Evolutionary conservation across 2,329 filamentous ascomycete genomes (phyloP), one percentile per base, ranked within the genome.

Genomic region (Aureobasidium sp.): DNA sequence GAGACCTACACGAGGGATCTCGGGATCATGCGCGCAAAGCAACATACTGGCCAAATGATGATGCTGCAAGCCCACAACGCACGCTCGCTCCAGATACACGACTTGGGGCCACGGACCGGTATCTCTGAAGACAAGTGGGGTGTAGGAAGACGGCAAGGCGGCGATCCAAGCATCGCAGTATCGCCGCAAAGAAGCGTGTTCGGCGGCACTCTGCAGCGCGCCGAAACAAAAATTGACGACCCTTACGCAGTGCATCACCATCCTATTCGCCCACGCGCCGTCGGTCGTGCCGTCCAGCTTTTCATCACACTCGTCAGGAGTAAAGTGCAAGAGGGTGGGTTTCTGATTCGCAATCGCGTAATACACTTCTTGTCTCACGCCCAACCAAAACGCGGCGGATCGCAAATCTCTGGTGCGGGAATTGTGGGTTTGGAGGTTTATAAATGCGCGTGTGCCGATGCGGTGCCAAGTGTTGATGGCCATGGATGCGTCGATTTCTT

Each of bases 221-320:
- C 74, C 73, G 58, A 83, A 84, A 62, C 81, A 85, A 59, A 77
- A 83, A 56, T 82, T 79, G 14, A 85, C 66, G 1, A 84, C 78
- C 56, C 83, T 79, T n/a, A 80, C 80, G 51, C 80, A 80, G 59
- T 81, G 77, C 3, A 81, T 74, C 0, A 85, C 74, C 14, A 81
- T 78, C 14, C 80, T 73, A 62, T 84, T 83, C 2, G 80, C 76
- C 79, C 79, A 83, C 0, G 71, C 71, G 55, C 74, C 75, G 56
- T 82, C 79, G 38, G 74, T 73, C 0, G 72, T 70, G 0, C 71
- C 66, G 2, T 70, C 66, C 8, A 79, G 70, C 0, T 72, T 73
- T n/a, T 73, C 72, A 59, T 80, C 76, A 35, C 79, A 71, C 30
- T 79, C 73, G 19, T 68, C 71, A 40, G 76, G 70, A 12, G 74